phyloP scores from a whole-genome alignment of 2,329 filamentous ascomycete species.

The Lizonia empirigonia region DNA sequence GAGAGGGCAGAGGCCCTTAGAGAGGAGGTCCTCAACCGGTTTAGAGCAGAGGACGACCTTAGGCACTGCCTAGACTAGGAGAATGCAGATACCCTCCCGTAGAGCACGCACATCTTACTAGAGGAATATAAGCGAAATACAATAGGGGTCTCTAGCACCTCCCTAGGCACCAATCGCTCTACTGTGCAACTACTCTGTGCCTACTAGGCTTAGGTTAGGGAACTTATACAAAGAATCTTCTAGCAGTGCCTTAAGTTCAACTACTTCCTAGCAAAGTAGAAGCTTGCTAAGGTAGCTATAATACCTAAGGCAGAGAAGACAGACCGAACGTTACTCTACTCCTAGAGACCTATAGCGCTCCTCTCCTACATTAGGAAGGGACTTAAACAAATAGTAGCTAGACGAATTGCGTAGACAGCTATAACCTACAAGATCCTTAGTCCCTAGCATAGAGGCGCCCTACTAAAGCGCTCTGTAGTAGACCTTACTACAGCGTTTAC shows the following conservation, averaged over 20 bases:
- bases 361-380: neutral
- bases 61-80: too few relatives aligned
- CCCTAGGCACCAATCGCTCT: neutral
- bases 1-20: too few relatives aligned
- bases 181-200: neutral
- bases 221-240: neutral
- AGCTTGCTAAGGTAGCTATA: slow-evolving; percentile 6
- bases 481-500: too few relatives aligned
- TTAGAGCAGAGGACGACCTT: too few relatives aligned
- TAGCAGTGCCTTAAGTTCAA: slow-evolving; percentile 8
- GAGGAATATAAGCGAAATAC: neutral
- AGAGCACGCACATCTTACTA: too few relatives aligned
- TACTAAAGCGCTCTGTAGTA: too few relatives aligned
- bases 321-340: neutral
- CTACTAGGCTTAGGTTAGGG: slow-evolving; percentile 2
- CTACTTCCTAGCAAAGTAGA: slow-evolving; percentile 5
- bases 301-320: slow-evolving; percentile 16
- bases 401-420: too few relatives aligned
- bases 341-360: neutral
- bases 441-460: too few relatives aligned
- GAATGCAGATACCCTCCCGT: too few relatives aligned
- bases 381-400: too few relatives aligned
- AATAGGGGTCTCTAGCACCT: neutral
- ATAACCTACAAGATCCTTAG: too few relatives aligned
- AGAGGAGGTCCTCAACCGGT: too few relatives aligned